Percentiles rank a stretch among this genome's conserved stretches.
phyloP scores from a whole-genome alignment of 495 filamentous ascomycete genomes.

The Terfezia boudieri region DNA sequence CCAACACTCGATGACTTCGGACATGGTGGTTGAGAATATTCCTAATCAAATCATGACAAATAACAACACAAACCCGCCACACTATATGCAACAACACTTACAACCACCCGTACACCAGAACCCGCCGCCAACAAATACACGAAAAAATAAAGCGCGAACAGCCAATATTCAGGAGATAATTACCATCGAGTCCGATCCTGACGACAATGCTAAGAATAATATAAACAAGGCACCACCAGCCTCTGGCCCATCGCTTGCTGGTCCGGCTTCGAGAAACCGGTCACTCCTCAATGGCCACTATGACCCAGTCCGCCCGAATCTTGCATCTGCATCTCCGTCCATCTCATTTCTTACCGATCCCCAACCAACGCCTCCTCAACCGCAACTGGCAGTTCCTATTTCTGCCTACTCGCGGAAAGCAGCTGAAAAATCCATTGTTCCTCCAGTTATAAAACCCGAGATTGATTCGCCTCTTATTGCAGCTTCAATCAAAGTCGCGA shows the following conservation, averaged over 20 bases:
- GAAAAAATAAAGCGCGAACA: neutral
- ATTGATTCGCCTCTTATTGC: neutral
- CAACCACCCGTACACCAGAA: neutral
- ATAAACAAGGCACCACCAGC: neutral
- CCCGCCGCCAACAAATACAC: neutral
- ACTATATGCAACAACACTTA: neutral
- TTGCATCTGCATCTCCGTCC: constrained; percentile 18
- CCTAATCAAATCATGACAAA: neutral
- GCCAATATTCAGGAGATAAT: neutral
- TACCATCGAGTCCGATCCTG: neutral
- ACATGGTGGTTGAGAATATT: neutral
- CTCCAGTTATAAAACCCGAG: neutral
- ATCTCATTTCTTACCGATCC: constrained; percentile 19
- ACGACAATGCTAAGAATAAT: constrained; percentile 2
- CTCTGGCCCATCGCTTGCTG: neutral
- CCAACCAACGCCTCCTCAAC: constrained; percentile 6
- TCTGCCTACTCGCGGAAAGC: constrained; percentile 3
- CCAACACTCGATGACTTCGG: neutral
- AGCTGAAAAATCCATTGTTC: neutral
- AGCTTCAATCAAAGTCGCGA: neutral
- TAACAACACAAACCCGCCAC: neutral
- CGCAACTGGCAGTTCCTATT: constrained; percentile 2
- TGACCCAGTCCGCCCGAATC: constrained; percentile 4
- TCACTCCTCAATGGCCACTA: neutral
- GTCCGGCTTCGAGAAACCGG: constrained; percentile 1